Evolutionary conservation across 2,329 filamentous ascomycete species (phyloP), one percentile per base, ranked within the genome.

Genomic region (Cyphellophora europaea): DNA sequence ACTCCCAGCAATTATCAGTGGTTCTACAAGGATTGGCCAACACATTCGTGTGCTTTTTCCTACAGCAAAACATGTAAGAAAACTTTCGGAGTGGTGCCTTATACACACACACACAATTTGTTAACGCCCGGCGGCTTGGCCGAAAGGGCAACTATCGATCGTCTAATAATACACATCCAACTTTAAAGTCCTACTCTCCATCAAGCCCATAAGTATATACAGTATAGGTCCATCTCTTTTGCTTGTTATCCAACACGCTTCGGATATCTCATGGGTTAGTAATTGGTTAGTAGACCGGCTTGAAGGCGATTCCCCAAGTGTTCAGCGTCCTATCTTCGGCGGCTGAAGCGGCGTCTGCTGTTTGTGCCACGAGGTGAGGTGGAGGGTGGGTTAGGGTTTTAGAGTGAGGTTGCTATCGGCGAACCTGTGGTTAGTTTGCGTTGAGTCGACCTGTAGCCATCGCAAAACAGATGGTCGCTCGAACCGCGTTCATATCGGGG

Each of bases 71-170:
- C n/a, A n/a, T n/a, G n/a, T n/a, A n/a, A n/a, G n/a, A n/a, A n/a
- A n/a, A n/a, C n/a, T n/a, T n/a, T n/a, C n/a, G n/a, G n/a, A n/a
- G n/a, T n/a, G n/a, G n/a, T n/a, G n/a, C n/a, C n/a, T n/a, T n/a
- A n/a, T n/a, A n/a, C n/a, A 33, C 19, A 41, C 38, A 45, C 35
- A 47, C 36, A 48, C 38, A 44, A 48, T 48, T 40, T 25, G 46
- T 48, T 44, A 48, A 49, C 43, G 45, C 45, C 47, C 43, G 43
- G 47, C 41, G 45, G 45, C 47, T 43, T 12, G 44, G 27, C 48
- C 46, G 48, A 49, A 39, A 50, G 48, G 44, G 46, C 44, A 50
- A 50, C 45, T 49, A 43, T 50, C 47, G 25, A 46, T n/a, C n/a
- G n/a, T n/a, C n/a, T n/a, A n/a, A n/a, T n/a, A n/a, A n/a, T n/a